Evolutionary conservation across 768 basidiomycete species (phyloP), one percentile per base, ranked within the genome.

Genomic region (Tulasnella sp.): DNA sequence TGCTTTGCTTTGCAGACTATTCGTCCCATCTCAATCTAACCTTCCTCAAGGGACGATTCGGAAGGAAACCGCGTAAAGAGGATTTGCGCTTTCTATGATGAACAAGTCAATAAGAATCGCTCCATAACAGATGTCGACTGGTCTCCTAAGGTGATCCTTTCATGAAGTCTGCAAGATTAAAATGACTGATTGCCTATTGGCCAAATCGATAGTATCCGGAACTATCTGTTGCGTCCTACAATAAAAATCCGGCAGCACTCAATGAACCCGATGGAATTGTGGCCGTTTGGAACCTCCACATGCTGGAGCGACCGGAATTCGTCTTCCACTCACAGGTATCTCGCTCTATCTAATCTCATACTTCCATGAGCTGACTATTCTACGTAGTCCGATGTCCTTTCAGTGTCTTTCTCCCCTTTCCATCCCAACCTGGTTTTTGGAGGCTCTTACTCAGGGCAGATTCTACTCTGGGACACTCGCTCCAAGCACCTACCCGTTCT

Each of bases 361-460:
- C 37, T 0, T 12, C 22, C 36, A 15, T 1, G 67, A 17, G 68
- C 37, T 71, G 42, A 71, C 29, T 38, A 12, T 29, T 42, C 3
- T 25, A 22, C 45, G 25, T 82, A 98, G 97, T 98, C 97, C 68
- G 97, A 99, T 81, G 96, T 99, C 42, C 89, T 99, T 25, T 97
- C 97, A 0, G 94, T 99, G 8, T 91, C 92, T 9, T 99, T 99
- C 83, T 98, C 97, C 0, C 96, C 97, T 0, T 99, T 97, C 83
- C 97, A 99, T 83, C 93, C 97, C 1, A 99, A 97, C 80, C 89
- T 98, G 22, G 88, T 99, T 49, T 97, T 99, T 78, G 97, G 97
- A 72, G 97, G 97, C 31, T 98, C 97, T n/a, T 99, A 99, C 82
- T 98, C 97, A 37, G 97, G 97, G 22, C 97, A 99, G 84, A 96